Conservation (phyloP, 1,284 basidiomycete genomes). For the Cryptococcus sp. region DNA sequence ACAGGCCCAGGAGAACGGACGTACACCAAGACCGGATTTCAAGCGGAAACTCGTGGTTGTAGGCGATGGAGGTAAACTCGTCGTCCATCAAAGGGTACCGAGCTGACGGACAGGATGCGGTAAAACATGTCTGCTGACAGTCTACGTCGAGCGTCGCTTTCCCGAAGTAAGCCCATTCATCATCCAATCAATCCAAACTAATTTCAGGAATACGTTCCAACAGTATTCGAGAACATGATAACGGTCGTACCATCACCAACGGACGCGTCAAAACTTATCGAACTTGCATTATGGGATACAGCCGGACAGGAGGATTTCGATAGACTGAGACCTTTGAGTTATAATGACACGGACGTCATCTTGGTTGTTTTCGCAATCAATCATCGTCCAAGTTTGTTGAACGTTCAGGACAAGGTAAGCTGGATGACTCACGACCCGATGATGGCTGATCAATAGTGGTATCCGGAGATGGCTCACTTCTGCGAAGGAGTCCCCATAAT, state of each 20-base stretch:
- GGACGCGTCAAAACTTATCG: conserved; percentile 77
- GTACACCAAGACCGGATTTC: conserved; percentile 61
- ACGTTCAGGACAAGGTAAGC: conserved; percentile 73
- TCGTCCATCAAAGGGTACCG: neutral
- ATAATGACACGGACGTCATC: conserved; percentile 94
- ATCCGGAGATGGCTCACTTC: conserved; percentile 95
- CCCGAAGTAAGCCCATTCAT: conserved; percentile 66
- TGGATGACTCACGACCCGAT: neutral
- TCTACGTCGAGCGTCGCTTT: conserved; percentile 93
- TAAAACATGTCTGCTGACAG: conserved; percentile 54
- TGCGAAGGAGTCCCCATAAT: conserved; percentile 90
- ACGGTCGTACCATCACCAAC: conserved; percentile 70
- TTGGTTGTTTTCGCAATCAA: conserved; percentile 96
- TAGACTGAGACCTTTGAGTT: conserved; percentile 84
- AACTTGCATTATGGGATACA: conserved; percentile 96
- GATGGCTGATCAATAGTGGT: conserved; percentile 63
- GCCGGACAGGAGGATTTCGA: conserved; percentile 99
- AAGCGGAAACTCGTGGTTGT: conserved; percentile 89
- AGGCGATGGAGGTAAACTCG: conserved; percentile 40
- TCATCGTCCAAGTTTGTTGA: conserved; percentile 88
- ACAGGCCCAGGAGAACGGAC: conserved; percentile 15
- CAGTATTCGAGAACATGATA: conserved; percentile 97
- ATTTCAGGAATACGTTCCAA: conserved; percentile 86
- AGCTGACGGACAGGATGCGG: conserved; percentile 52
- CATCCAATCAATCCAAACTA: neutral